These are phyloP conservation scores for Trichocladium antarcticum DNA, from an alignment of 495 filamentous ascomycete species.

Conservation along the genomic window DNA sequence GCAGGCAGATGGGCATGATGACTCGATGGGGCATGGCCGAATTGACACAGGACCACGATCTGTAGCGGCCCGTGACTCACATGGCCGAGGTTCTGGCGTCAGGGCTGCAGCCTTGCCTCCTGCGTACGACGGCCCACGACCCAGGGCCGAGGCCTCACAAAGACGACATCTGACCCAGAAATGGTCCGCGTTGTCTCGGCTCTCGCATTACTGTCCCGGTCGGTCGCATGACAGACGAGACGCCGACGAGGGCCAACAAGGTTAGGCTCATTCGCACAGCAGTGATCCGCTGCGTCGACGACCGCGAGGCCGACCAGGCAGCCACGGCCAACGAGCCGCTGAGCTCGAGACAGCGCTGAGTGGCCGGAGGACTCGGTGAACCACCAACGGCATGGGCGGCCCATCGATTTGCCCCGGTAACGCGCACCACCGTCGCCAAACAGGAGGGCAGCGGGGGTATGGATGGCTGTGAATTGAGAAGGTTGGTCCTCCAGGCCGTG, in stretches of 20 bases:
- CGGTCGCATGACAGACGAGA: background rate
- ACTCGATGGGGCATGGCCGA: conserved; percentile 2
- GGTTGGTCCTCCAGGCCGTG: too few species aligned
- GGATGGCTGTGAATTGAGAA: too few species aligned
- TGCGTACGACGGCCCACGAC: background rate
- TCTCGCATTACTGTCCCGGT: conserved; percentile 3
- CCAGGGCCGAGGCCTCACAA: conserved; percentile 1
- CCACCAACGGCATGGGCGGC: too few species aligned
- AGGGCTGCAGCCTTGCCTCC: conserved; percentile 4
- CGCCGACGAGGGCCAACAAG: background rate
- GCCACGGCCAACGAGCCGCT: background rate
- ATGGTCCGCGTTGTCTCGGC: background rate
- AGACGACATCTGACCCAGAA: background rate
- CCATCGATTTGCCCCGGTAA: too few species aligned
- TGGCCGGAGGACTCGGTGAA: too few species aligned
- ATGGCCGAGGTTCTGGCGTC: background rate
- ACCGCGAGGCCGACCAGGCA: conserved; percentile 3
- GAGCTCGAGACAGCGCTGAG: too few species aligned
- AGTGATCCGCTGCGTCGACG: background rate
- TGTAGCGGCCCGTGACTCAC: conserved; percentile 11
- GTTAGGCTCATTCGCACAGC: background rate
- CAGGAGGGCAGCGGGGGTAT: too few species aligned
- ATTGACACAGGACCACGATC: conserved; percentile 1
- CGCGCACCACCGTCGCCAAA: too few species aligned
- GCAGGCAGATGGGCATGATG: conserved; percentile 3